phyloP scores from a whole-genome alignment of 208 protist species.

The Acanthamoeba royreba region DNA sequence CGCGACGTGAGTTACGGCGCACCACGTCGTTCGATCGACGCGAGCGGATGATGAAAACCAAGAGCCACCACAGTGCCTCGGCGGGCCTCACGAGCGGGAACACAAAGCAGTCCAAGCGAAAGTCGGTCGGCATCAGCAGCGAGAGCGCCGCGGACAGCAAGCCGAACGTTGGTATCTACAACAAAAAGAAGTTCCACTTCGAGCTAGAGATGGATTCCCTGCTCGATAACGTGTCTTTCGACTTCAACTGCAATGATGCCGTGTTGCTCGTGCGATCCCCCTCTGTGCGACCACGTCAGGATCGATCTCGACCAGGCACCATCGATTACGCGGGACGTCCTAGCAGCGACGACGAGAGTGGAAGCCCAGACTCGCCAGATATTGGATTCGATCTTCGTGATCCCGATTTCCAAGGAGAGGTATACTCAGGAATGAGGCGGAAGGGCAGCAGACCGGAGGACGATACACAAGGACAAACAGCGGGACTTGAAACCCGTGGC shows the following conservation, averaged over 20 bases:
- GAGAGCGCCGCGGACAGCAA: not conserved
- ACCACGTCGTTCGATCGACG: not conserved
- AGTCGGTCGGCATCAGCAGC: not conserved
- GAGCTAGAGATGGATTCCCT: not conserved
- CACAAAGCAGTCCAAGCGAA: not conserved
- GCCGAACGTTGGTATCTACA: not conserved
- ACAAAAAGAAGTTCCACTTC: not conserved
- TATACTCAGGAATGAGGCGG: no score
- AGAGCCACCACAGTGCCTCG: not conserved
- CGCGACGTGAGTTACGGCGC: not conserved
- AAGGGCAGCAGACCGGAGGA: no score
- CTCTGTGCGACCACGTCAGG: not conserved
- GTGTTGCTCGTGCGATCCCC: not conserved
- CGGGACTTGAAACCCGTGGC: not conserved
- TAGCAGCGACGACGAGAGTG: no score
- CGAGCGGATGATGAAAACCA: no score
- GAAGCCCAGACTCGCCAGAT: no score
- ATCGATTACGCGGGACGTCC: no score
- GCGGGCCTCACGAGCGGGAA: not conserved
- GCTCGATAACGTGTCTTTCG: not conserved
- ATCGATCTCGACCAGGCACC: no score
- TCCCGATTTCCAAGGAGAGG: no score
- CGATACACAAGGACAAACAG: not conserved
- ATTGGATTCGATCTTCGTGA: no score
- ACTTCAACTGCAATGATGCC: not conserved